A percentile compares a stretch with the other conserved stretches of the same genome.
Conservation (phyloP, 371 early-diverging fungal genomes). For the Mucor mucedo region DNA sequence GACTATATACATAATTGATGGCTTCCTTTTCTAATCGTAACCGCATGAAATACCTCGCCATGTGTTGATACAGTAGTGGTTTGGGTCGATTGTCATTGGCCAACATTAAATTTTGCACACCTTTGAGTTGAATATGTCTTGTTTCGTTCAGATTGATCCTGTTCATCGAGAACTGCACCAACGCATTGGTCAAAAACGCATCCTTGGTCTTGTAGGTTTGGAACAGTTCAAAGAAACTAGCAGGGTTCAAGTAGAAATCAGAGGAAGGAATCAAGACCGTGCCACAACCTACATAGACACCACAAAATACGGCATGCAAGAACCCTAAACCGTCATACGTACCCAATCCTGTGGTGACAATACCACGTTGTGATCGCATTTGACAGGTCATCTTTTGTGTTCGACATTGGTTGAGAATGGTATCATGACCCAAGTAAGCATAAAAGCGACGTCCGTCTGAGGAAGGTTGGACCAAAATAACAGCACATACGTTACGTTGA, state of each 20-base stretch:
- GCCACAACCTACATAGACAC: slow-evolving; percentile 64
- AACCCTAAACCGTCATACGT: slow-evolving; percentile 77
- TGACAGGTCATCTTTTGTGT: slow-evolving; percentile 82
- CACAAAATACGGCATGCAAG: slow-evolving; percentile 72
- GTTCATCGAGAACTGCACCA: slow-evolving; percentile 79
- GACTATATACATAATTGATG: slow-evolving; percentile 77
- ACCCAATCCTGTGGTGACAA: slow-evolving; percentile 70
- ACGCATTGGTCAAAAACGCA: slow-evolving; percentile 69
- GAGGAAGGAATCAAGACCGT: slow-evolving; percentile 37
- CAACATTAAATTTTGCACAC: slow-evolving; percentile 74
- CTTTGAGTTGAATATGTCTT: slow-evolving; percentile 57
- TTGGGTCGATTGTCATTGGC: slow-evolving; percentile 74
- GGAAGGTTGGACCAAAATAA: slow-evolving; percentile 59
- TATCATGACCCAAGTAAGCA: slow-evolving; percentile 66
- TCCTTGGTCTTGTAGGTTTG: slow-evolving; percentile 71
- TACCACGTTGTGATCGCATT: slow-evolving; percentile 66
- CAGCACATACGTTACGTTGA: slow-evolving; percentile 39
- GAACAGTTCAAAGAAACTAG: slow-evolving; percentile 70
- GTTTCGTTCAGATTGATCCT: slow-evolving; percentile 41
- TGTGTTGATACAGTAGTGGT: slow-evolving; percentile 57
- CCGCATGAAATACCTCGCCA: slow-evolving; percentile 50
- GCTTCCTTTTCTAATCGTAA: slow-evolving; percentile 69
- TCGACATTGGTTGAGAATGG: slow-evolving; percentile 76
- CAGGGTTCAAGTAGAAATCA: slow-evolving; percentile 48
- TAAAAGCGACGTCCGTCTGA: slow-evolving; percentile 64